Conservation (phyloP, 306 rosid species). For the Acmispon strigosus region DNA sequence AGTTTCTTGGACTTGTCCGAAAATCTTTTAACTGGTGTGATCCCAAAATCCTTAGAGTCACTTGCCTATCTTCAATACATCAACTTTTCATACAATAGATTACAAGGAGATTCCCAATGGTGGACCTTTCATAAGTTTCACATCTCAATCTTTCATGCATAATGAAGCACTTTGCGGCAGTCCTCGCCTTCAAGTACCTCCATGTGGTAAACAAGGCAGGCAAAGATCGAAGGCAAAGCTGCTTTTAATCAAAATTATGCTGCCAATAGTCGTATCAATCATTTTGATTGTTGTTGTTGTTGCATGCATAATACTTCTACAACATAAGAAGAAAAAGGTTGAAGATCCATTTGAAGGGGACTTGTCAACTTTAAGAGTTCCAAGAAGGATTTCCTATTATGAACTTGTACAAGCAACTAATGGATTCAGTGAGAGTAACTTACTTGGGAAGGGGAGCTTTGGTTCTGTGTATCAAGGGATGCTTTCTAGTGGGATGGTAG, state of each 20-base stretch:
- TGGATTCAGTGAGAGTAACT: constrained; percentile 1
- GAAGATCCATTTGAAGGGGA: neutral
- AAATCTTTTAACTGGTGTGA: constrained; percentile 18
- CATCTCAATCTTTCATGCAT: constrained; percentile 21
- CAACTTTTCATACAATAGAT: constrained; percentile 23
- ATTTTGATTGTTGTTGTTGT: neutral
- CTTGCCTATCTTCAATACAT: neutral
- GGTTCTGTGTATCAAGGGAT: constrained; percentile 21
- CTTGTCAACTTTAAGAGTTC: neutral
- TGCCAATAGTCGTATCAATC: neutral
- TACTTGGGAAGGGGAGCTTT: constrained; percentile 16
- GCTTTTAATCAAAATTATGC: neutral
- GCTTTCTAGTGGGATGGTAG: constrained; percentile 4
- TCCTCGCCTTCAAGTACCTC: constrained; percentile 10
- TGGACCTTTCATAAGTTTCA: constrained; percentile 14
- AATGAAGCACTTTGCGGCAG: constrained; percentile 31
- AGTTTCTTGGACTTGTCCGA: constrained; percentile 16
- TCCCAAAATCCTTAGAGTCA: constrained; percentile 18
- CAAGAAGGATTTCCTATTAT: constrained; percentile 6
- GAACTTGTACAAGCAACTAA: constrained; percentile 19
- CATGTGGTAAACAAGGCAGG: neutral
- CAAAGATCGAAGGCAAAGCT: neutral
- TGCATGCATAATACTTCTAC: neutral
- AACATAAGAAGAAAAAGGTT: neutral
- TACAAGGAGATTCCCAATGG: constrained; percentile 34